phyloP scores from a whole-genome alignment of 164 flowering plant genomes.

The Aristolochia contorta region DNA sequence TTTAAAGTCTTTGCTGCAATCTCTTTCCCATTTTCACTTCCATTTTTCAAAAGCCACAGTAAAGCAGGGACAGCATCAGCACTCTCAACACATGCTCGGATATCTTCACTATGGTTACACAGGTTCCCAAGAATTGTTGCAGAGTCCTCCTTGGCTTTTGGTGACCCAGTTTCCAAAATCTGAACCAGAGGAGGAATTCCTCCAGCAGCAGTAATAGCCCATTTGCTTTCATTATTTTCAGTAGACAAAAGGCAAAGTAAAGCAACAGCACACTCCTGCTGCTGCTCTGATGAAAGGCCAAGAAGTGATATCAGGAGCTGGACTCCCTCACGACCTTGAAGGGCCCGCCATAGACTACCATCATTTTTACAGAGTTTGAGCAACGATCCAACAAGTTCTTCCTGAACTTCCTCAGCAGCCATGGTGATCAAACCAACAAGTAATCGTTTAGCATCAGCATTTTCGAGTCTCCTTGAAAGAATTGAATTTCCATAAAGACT shows the following conservation, averaged over 20 bases:
- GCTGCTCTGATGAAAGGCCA: constrained; percentile 98
- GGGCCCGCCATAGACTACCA: constrained; percentile 86
- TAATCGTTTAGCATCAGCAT: constrained; percentile 80
- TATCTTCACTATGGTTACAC: constrained; percentile 98
- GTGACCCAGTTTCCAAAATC: constrained; percentile 90
- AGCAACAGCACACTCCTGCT: constrained; percentile 96
- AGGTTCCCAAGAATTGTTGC: constrained; percentile 90
- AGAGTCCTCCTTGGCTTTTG: constrained; percentile 93
- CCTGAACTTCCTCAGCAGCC: constrained; percentile 89
- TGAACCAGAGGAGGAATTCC: constrained; percentile 99
- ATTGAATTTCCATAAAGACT: constrained; percentile 84
- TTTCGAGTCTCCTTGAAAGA: constrained; percentile 54
- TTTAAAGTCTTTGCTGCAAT: constrained; percentile 91
- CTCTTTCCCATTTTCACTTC: constrained; percentile 83
- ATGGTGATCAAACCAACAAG: constrained; percentile 95
- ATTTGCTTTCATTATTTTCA: constrained; percentile 96
- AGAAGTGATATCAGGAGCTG: constrained; percentile 96
- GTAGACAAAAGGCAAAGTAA: constrained; percentile 73
- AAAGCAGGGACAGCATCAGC: constrained; percentile 99
- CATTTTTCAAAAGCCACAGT: constrained; percentile 91
- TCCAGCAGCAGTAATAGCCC: constrained; percentile 99
- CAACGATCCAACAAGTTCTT: constrained; percentile 73
- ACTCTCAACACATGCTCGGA: constrained; percentile 98
- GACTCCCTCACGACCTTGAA: constrained; percentile 96
- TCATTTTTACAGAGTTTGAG: constrained; percentile 66